phyloP scores from a whole-genome alignment of 2,329 filamentous ascomycete genomes.

The Paramyrothecium sp. region DNA sequence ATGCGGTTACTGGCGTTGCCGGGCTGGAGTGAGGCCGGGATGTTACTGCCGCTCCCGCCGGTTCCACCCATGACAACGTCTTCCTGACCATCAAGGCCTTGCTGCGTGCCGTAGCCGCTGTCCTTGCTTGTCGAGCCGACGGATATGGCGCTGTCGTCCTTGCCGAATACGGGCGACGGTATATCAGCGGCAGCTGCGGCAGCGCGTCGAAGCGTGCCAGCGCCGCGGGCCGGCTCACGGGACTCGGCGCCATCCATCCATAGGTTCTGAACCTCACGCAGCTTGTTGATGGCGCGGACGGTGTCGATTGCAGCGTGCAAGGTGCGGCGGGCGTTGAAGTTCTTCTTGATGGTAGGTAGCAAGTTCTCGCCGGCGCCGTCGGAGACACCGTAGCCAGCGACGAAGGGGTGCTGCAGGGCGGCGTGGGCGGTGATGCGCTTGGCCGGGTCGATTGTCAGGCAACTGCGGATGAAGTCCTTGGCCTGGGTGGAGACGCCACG shows the following conservation, averaged over 20 bases:
- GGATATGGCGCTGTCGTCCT: conserved; percentile 46
- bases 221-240: conserved; percentile 44
- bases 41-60: conserved; percentile 12
- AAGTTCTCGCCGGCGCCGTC: conserved; percentile 58
- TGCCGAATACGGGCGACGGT: conserved; percentile 21
- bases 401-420: conserved; percentile 65
- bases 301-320: conserved; percentile 71
- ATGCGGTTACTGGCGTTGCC: conserved; percentile 55
- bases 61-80: conserved; percentile 51
- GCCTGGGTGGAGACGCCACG: conserved; percentile 82
- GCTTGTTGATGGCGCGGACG: conserved; percentile 69
- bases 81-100: conserved; percentile 26
- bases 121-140: conserved; percentile 36
- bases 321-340: conserved; percentile 69
- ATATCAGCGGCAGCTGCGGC: conserved; percentile 12
- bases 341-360: conserved; percentile 69
- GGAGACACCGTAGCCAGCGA: conserved; percentile 49
- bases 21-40: conserved; percentile 54
- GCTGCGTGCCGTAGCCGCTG: conserved; percentile 48
- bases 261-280: conserved; percentile 60
- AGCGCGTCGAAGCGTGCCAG: conserved; percentile 26
- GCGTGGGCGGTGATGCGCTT: conserved; percentile 90
- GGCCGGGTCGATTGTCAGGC: conserved; percentile 85
- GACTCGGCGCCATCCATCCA: conserved; percentile 62
- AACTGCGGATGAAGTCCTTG: conserved; percentile 88